These are phyloP conservation scores for Vitis rotundifolia DNA, from an alignment of 164 flowering plant species.

Conservation along the genomic window DNA sequence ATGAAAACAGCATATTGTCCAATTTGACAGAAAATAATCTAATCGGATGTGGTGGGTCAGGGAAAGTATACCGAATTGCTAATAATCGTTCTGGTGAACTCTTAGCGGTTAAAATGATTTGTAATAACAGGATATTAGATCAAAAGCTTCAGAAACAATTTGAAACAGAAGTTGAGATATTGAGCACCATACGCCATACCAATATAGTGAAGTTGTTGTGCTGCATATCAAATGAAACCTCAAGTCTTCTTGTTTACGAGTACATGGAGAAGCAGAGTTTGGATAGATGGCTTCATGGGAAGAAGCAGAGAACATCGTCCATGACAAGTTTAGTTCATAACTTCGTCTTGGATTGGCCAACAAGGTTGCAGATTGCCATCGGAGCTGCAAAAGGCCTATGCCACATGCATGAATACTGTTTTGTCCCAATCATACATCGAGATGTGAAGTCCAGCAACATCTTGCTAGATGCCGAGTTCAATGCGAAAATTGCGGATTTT, in stretches of 20 bases:
- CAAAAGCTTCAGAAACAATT: conserved; percentile 59
- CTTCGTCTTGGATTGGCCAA: too few species aligned
- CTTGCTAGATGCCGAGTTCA: conserved; percentile 66
- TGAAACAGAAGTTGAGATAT: conserved; percentile 61
- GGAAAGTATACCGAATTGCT: conserved; percentile 62
- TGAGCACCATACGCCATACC: conserved; percentile 69
- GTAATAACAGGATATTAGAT: conserved; percentile 44
- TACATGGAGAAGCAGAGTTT: conserved; percentile 80
- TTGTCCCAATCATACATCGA: conserved; percentile 69
- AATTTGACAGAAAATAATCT: conserved; percentile 58
- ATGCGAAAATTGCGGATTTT: conserved; percentile 82
- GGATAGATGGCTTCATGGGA: conserved; percentile 76
- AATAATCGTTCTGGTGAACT: conserved; percentile 29
- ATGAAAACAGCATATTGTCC: too few species aligned
- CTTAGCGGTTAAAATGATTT: conserved; percentile 81
- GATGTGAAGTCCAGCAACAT: conserved; percentile 92
- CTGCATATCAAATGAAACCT: conserved; percentile 64
- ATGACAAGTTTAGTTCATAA: too few species aligned
- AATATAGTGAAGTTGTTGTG: conserved; percentile 83
- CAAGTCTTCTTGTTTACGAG: conserved; percentile 86
- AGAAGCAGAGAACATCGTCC: conserved; percentile 22
- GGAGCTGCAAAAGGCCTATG: too few species aligned
- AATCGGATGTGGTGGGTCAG: conserved; percentile 87
- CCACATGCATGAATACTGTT: conserved; percentile 88
- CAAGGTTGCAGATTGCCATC: too few species aligned